Evolutionary conservation across 345 rosid species (phyloP).

Genomic region (Syzygium oleosum): DNA sequence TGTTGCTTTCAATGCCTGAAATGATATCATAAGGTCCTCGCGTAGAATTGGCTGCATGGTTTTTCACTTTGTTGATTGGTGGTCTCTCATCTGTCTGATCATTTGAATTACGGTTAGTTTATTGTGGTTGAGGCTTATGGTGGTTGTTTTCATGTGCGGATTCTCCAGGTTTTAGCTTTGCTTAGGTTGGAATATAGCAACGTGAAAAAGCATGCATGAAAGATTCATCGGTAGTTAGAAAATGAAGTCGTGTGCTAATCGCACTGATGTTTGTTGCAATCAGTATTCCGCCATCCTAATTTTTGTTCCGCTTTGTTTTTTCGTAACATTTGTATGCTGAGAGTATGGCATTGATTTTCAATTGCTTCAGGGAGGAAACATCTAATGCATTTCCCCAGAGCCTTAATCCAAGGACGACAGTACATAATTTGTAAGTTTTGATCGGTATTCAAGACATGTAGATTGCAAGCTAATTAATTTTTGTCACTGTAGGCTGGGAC

Average conservation of each 20-base stretch:
- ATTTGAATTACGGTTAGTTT: background rate
- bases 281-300: background rate
- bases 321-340: background rate
- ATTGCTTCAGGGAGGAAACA: constrained; percentile 63
- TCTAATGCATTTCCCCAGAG: constrained; percentile 50
- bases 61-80: background rate
- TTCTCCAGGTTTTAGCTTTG: background rate
- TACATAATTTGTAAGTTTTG: constrained; percentile 61
- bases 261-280: background rate
- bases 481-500: constrained; percentile 49
- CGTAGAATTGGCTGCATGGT: background rate
- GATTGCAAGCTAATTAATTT: background rate
- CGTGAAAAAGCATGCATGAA: background rate
- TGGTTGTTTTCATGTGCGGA: background rate
- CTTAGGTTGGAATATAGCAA: background rate
- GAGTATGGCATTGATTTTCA: background rate
- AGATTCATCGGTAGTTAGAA: background rate
- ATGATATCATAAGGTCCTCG: background rate
- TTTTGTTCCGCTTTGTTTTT: background rate
- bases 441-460: background rate
- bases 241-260: background rate
- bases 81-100: background rate
- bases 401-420: constrained; percentile 64
- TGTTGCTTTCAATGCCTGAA: background rate
- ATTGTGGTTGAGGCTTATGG: background rate